Percentiles rank a stretch among this genome's conserved stretches.
phyloP scores from a whole-genome alignment of 495 filamentous ascomycete genomes.

The Neurospora sp. region DNA sequence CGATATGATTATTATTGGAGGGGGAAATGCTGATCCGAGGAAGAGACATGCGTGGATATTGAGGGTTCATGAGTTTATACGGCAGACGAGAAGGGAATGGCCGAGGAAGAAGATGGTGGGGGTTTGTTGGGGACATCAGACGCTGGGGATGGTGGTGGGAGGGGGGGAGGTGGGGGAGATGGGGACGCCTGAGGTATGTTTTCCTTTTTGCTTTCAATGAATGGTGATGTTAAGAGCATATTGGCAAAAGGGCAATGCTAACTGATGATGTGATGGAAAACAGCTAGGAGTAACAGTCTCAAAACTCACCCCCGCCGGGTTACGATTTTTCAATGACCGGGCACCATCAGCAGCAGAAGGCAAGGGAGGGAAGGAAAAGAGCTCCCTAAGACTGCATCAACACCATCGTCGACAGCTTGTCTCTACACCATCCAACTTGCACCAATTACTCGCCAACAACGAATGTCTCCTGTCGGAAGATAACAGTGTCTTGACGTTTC shows the following conservation, averaged over 20 bases:
- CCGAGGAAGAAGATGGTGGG: constrained; percentile 35
- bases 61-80: constrained; percentile 32
- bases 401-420: constrained; percentile 34
- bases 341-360: background rate
- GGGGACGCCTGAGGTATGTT: constrained; percentile 27
- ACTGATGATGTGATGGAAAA: background rate
- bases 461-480: constrained; percentile 31
- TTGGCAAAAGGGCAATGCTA: background rate
- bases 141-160: constrained; percentile 32
- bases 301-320: constrained; percentile 26
- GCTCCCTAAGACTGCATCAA: constrained; percentile 26
- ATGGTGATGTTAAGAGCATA: too few relatives aligned
- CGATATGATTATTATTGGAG: constrained; percentile 39
- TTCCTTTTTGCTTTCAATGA: background rate
- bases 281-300: constrained; percentile 33
- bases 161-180: constrained; percentile 28
- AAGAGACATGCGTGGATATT: constrained; percentile 35
- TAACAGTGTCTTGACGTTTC: constrained; percentile 36
- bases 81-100: constrained; percentile 22
- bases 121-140: constrained; percentile 43
- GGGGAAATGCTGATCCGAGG: constrained; percentile 36
- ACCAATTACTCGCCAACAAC: constrained; percentile 25
- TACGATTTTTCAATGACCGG: constrained; percentile 19
- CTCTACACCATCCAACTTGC: constrained; percentile 23
- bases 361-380: background rate